A percentile compares a stretch with the other conserved stretches of the same genome.
Evolutionary conservation across 2,329 filamentous ascomycete species (phyloP).

Genomic region (Leptodontidium sp.): DNA sequence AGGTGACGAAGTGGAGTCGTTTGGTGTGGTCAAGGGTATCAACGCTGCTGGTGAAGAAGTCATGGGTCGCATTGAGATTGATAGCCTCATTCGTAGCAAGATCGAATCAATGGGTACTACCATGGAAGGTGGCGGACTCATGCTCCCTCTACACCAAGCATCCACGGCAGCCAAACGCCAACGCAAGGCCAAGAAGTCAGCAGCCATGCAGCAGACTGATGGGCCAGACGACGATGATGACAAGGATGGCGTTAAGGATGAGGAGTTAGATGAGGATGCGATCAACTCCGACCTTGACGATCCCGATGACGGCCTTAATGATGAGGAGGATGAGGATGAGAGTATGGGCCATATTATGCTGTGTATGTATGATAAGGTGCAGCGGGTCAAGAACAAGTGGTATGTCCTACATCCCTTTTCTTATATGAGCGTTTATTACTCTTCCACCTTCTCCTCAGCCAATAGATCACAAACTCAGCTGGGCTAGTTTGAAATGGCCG

Average conservation of each 20-base stretch:
- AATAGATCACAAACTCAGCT: neutral
- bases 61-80: slow-evolving; percentile 69
- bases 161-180: slow-evolving; percentile 50
- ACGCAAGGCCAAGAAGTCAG: slow-evolving; percentile 38
- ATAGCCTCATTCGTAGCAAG: slow-evolving; percentile 72
- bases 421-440: neutral
- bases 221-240: slow-evolving; percentile 66
- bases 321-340: slow-evolving; percentile 89
- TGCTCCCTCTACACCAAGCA: slow-evolving; percentile 68
- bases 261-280: slow-evolving; percentile 84
- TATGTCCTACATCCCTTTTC: slow-evolving; percentile 49
- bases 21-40: slow-evolving; percentile 66
- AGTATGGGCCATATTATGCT: slow-evolving; percentile 90
- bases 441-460: neutral
- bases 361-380: slow-evolving; percentile 99
- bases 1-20: slow-evolving; percentile 61
- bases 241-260: slow-evolving; percentile 63
- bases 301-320: slow-evolving; percentile 83
- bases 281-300: slow-evolving; percentile 99
- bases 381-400: slow-evolving; percentile 99
- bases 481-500: neutral
- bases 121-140: slow-evolving; percentile 79
- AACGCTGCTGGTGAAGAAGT: slow-evolving; percentile 61
- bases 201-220: slow-evolving; percentile 61
- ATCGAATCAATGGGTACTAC: slow-evolving; percentile 70